Conservation (phyloP, 2,329 filamentous ascomycete genomes). For the Stachybotrys chartarum region DNA sequence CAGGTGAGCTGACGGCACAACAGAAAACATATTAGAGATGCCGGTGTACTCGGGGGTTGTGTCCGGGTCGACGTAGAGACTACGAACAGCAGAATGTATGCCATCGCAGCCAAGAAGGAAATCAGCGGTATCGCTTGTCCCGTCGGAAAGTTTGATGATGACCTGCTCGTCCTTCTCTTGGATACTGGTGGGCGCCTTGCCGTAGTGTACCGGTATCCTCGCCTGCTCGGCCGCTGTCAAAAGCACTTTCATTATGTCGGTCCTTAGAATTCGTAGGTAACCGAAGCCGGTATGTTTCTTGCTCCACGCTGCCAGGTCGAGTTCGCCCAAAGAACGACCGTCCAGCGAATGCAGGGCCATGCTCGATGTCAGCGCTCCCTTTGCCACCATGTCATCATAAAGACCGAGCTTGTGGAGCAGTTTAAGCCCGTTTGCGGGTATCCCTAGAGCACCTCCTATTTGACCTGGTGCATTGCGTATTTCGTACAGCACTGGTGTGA, state of each 20-base stretch:
- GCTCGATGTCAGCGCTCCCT: slow-evolving; percentile 14
- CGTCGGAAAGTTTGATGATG: slow-evolving; percentile 50
- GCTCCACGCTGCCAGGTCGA: slow-evolving; percentile 6
- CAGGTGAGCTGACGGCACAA: no score
- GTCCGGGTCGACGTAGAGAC: no score
- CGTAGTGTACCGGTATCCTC: slow-evolving; percentile 47
- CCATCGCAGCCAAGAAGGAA: slow-evolving; percentile 46
- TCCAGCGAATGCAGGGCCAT: slow-evolving; percentile 10
- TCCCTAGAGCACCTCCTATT: no score
- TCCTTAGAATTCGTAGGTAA: slow-evolving; percentile 51
- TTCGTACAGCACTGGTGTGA: no score
- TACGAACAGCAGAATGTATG: no score
- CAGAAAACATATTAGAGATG: no score
- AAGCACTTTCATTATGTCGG: slow-evolving; percentile 54
- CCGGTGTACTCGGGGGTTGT: no score
- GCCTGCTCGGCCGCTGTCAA: slow-evolving; percentile 45
- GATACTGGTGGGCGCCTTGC: slow-evolving; percentile 60
- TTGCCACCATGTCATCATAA: slow-evolving; percentile 13
- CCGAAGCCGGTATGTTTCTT: slow-evolving; percentile 52
- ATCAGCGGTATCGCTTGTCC: slow-evolving; percentile 23
- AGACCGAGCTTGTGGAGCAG: no score
- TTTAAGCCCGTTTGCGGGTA: no score
- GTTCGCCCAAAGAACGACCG: not conserved
- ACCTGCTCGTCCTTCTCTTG: slow-evolving; percentile 52
- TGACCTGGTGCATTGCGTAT: no score